phyloP scores from a whole-genome alignment of 306 rosid genomes.

The Styphnolobium japonicum region DNA sequence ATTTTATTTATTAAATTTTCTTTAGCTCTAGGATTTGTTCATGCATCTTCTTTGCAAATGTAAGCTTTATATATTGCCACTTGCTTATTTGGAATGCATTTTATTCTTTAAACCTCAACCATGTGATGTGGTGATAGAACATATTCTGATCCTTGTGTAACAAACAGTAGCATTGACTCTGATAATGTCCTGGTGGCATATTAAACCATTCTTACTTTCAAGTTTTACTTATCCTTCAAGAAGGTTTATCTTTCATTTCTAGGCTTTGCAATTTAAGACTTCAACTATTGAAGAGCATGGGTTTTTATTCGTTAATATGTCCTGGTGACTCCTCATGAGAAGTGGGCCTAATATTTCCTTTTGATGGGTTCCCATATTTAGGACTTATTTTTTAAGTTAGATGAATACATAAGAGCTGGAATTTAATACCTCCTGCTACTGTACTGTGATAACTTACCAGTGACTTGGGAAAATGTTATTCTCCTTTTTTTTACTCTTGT shows the following conservation, averaged over 20 bases:
- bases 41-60: not conserved
- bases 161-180: not conserved
- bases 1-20: not conserved
- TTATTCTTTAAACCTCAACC: slow-evolving; percentile 26
- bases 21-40: not conserved
- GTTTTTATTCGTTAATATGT: not conserved
- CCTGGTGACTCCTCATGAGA: not conserved
- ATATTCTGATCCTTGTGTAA: slow-evolving; percentile 6
- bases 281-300: not conserved
- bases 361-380: not conserved
- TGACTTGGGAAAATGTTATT: not conserved
- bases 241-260: not conserved
- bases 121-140: slow-evolving; percentile 15
- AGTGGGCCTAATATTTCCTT: not conserved
- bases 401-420: not conserved
- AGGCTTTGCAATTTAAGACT: not conserved
- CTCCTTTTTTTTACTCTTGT: not conserved
- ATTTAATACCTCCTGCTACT: not conserved
- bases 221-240: not conserved
- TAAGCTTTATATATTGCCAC: not conserved
- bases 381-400: not conserved
- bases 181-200: not conserved
- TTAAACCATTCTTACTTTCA: not conserved
- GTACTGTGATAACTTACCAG: not conserved
- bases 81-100: not conserved